Evolutionary conservation across 1,284 basidiomycete species (phyloP).

Genomic region (Cryptococcus sp.): DNA sequence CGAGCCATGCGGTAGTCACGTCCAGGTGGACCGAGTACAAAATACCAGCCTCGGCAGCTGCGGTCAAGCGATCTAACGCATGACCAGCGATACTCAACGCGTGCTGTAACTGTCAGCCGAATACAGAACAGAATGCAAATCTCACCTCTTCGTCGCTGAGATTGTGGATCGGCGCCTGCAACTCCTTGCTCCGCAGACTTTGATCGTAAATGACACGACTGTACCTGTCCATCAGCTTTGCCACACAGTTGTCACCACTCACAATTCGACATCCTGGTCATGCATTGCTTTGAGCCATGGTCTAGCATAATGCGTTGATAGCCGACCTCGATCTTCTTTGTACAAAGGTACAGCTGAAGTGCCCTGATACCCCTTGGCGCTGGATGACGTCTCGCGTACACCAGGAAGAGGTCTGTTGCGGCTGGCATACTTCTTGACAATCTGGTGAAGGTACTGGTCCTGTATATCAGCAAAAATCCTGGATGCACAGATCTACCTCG

Average conservation of each 20-base stretch:
- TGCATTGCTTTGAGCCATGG: conserved; percentile 65
- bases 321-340: conserved; percentile 60
- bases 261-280: conserved; percentile 55
- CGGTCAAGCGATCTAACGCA: conserved; percentile 28
- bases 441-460: conserved; percentile 30
- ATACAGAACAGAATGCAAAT: not conserved
- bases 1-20: conserved; percentile 63
- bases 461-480: conserved; percentile 20
- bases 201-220: conserved; percentile 37
- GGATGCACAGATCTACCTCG: conserved; percentile 54
- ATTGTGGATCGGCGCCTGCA: not conserved
- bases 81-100: conserved; percentile 25
- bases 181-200: conserved; percentile 2
- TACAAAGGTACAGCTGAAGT: conserved; percentile 49
- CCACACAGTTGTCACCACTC: conserved; percentile 24
- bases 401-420: conserved; percentile 55
- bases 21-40: conserved; percentile 61
- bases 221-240: conserved; percentile 9
- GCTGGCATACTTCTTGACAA: conserved; percentile 35
- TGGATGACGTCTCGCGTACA: conserved; percentile 53
- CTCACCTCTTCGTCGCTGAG: not conserved
- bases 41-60: conserved; percentile 42
- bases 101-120: conserved; percentile 4
- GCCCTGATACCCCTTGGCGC: conserved; percentile 54
- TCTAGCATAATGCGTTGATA: conserved; percentile 56